These are phyloP conservation scores for Rhododendron griersonianum DNA, from an alignment of 148 eudicot genomes.

Conservation along the genomic window DNA sequence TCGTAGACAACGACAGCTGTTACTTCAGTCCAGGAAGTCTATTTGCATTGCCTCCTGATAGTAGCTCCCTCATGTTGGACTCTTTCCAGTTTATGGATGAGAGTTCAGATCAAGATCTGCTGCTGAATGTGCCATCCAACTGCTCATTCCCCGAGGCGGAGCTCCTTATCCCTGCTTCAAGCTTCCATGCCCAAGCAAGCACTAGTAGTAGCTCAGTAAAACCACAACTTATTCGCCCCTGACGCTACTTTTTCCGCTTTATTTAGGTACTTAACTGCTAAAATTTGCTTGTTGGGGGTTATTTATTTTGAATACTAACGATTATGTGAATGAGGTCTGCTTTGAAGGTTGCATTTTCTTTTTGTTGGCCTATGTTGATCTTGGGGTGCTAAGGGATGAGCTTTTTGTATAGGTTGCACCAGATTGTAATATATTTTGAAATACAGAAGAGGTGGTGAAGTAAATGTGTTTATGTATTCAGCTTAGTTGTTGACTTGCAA, in stretches of 20 bases:
- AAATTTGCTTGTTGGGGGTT: constrained; percentile 10
- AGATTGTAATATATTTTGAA: constrained; percentile 28
- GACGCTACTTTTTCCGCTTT: constrained; percentile 13
- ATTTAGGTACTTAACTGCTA: constrained; percentile 10
- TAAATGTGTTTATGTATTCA: constrained; percentile 5
- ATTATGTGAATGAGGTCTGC: constrained; percentile 12
- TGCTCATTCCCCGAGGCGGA: constrained; percentile 90
- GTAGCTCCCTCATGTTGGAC: constrained; percentile 49
- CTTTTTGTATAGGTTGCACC: constrained; percentile 54
- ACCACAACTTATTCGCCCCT: constrained; percentile 40
- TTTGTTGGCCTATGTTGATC: constrained; percentile 29
- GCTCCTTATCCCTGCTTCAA: constrained; percentile 57
- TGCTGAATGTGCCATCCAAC: constrained; percentile 76
- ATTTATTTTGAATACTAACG: constrained; percentile 11
- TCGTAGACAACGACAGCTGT: constrained; percentile 35
- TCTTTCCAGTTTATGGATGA: constrained; percentile 52
- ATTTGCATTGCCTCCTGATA: constrained; percentile 45
- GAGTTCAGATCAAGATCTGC: constrained; percentile 68
- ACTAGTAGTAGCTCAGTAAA: constrained; percentile 58
- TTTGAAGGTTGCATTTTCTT: constrained; percentile 24
- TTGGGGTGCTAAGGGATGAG: constrained; percentile 21
- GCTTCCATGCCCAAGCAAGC: constrained; percentile 52
- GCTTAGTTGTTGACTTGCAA: constrained; percentile 10
- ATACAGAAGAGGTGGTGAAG: constrained; percentile 19
- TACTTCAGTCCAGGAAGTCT: constrained; percentile 53